Evolutionary conservation across 176 grass and related monocot species (phyloP), one percentile per base, ranked within the genome.

Genomic region (Carex myosuroides): DNA sequence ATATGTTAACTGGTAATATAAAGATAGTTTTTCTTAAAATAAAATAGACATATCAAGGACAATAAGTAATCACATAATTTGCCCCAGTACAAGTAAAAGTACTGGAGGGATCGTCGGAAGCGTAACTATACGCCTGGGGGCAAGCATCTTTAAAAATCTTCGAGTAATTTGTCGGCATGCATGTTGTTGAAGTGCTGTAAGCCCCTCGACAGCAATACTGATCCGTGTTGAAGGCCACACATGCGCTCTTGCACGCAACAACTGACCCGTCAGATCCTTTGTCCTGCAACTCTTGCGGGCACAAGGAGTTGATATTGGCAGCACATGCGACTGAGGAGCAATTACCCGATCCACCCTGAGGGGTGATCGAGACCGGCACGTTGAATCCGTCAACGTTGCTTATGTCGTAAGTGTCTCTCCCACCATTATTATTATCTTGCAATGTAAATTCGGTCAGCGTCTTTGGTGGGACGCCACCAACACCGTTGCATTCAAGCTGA

Each of bases 331-430:
- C 1, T 12, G 44, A 18, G 63, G 0, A 16, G 85, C 92, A 91
- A 0, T 24, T 24, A 24, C 16, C 32, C 12, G n/a, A 55, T 8
- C 1, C 84, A 20, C 78, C 58, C 59, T 50, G 78, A 35, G 52
- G 80, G 5, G 48, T 13, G 56, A 94, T 82, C 60, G 69, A 70
- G 63, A 94, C 2, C 2, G 92, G 92, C 20, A 94, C 50, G 60
- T 94, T 91, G 79, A 94, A 94, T 20, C 92, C 89, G 53, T 94
- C 92, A 0, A 94, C 87, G 60, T 85, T 89, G 89, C 89, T 91
- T 1, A 94, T 17, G 83, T 94, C 87, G 83, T 89, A 94, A 71
- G 89, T 88, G 83, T 91, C 92, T 33, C 20, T 68, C 13, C 17
- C n/a, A n/a, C 52, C 22, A 24, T 24, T 24, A 24, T 24, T 24